These are phyloP conservation scores for Fusarium sp. DNA, from an alignment of 2,329 filamentous ascomycete species.

Conservation along the genomic window DNA sequence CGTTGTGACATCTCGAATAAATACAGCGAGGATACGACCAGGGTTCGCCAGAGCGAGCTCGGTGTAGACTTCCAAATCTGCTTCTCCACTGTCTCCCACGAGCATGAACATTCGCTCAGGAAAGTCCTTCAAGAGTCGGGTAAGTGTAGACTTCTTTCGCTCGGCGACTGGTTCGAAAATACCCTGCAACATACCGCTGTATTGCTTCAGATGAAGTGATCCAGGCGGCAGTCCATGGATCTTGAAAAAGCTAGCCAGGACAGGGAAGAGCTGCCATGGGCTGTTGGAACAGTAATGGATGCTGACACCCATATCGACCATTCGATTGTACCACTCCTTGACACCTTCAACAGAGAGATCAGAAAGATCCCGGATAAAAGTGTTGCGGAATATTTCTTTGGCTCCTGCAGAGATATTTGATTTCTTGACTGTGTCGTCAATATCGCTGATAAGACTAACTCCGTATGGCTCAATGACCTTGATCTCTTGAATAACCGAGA, in stretches of 20 bases:
- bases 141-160: constrained; percentile 88
- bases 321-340: constrained; percentile 84
- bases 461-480: constrained; percentile 81
- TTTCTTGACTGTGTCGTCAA: constrained; percentile 97
- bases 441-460: constrained; percentile 94
- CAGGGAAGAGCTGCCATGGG: constrained; percentile 95
- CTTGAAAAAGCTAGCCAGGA: constrained; percentile 87
- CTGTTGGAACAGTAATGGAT: constrained; percentile 99
- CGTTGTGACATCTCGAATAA: constrained; percentile 96
- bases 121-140: constrained; percentile 89
- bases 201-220: constrained; percentile 95
- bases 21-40: constrained; percentile 84
- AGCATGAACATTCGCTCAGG: constrained; percentile 90
- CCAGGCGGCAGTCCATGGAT: constrained; percentile 84
- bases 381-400: constrained; percentile 95
- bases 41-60: constrained; percentile 90
- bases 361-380: constrained; percentile 86
- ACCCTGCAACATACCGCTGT: constrained; percentile 95
- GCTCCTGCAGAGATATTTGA: constrained; percentile 90
- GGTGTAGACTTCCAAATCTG: constrained; percentile 96
- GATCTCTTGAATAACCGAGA: constrained; percentile 85
- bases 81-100: constrained; percentile 95
- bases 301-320: constrained; percentile 84
- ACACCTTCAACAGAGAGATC: constrained; percentile 90
- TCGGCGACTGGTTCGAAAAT: constrained; percentile 98